Evolutionary conservation across 2,329 filamentous ascomycete genomes (phyloP), one percentile per base, ranked within the genome.

Genomic region (Herpomyces periplanetae): DNA sequence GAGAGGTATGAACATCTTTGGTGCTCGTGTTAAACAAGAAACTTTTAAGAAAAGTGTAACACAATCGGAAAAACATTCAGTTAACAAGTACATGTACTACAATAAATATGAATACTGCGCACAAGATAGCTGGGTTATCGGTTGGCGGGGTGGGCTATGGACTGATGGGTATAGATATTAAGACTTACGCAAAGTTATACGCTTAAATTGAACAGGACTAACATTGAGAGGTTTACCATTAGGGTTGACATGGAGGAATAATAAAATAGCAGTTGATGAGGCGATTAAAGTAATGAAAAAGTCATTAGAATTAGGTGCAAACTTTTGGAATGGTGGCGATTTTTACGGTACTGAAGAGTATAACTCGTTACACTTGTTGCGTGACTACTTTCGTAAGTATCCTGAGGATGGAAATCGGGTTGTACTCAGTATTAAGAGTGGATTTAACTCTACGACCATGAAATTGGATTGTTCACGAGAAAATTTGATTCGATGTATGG

Each of bases 391-490:
- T 30, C 42, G 42, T 13, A 44, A 47, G 23, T 49, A 62, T 30
- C 57, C 59, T 1, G 49, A 57, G 24, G 51, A 62, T 25, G 53
- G 55, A 4, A 39, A 46, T 19, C 52, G 54, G 29, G 42, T 63
- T 5, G 42, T 58, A 5, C 35, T 64, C 17, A 46, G 44, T 27
- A 45, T 64, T 30, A 64, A 64, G 36, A 56, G 56, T 11, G 49
- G 43, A 4, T 14, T 41, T 13, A 31, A 44, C 16, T 23, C 34
- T 2, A 33, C 27, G 3, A 24, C 26, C 8, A 21, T 41, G 23
- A 28, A 19, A 3, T 35, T 37, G 1, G 39, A 45, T 26, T 41
- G 41, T 15, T 35, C 31, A 14, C 30, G 30, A 13, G 35, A 39
- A 16, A 40, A 40, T 21, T 33, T 44, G 2, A 31, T 32, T 8